Evolutionary conservation across 257 asterid species (phyloP).

Genomic region (Solanum stenotomum): DNA sequence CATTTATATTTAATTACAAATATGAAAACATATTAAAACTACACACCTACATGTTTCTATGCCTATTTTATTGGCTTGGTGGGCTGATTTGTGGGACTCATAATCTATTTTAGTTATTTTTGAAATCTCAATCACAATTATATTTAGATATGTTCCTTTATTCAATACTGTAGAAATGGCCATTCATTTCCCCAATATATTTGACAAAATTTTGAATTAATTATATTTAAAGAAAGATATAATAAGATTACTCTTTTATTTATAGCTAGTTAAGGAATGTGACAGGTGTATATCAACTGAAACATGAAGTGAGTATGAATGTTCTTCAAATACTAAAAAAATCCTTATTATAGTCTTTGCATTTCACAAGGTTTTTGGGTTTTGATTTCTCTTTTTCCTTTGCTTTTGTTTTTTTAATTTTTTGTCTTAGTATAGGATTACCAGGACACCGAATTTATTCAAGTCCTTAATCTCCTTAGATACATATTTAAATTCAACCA

Average conservation of each 20-base stretch:
- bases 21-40: no score
- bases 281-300: neutral
- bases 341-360: neutral
- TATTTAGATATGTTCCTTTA: neutral
- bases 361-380: neutral
- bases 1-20: no score
- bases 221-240: neutral
- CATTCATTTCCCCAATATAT: neutral
- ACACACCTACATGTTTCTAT: neutral
- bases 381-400: neutral
- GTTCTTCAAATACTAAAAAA: no score
- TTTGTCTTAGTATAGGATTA: neutral
- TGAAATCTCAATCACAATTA: neutral
- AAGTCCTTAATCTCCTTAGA: neutral
- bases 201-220: no score
- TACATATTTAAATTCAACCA: neutral
- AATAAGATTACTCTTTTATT: neutral
- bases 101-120: no score
- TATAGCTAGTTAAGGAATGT: neutral
- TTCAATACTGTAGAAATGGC: no score
- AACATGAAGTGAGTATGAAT: neutral
- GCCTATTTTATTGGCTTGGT: neutral
- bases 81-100: neutral
- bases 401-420: no score
- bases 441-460: neutral